Conservation (phyloP, 129 eudicot species). For the Flaveria bidentis region DNA sequence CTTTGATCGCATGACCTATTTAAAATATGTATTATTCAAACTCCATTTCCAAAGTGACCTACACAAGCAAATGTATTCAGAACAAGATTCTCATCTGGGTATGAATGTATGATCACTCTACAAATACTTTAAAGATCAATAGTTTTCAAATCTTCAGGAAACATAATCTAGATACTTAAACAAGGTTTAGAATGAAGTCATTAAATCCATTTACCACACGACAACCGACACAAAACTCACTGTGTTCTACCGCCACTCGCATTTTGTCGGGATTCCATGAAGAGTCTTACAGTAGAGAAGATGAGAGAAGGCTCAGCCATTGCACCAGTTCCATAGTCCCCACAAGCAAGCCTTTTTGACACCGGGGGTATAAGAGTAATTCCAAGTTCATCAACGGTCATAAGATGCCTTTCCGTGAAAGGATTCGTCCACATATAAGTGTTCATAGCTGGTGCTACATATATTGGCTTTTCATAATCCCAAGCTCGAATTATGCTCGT, state of each 20-base stretch:
- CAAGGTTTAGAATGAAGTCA: neutral
- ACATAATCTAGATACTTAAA: slow-evolving; percentile 2
- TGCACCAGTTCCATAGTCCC: slow-evolving; percentile 94
- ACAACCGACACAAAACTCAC: slow-evolving; percentile 2
- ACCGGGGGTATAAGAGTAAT: slow-evolving; percentile 81
- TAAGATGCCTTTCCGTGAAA: slow-evolving; percentile 86
- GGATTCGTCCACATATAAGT: slow-evolving; percentile 92
- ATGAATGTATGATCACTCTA: neutral
- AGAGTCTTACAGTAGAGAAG: slow-evolving; percentile 68
- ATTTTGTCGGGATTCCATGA: slow-evolving; percentile 53
- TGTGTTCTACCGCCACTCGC: slow-evolving; percentile 31
- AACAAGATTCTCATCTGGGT: neutral
- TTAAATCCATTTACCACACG: neutral
- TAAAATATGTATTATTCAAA: no score
- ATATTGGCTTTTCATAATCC: slow-evolving; percentile 84
- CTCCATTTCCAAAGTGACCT: no score
- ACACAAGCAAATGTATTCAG: no score
- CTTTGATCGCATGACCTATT: no score
- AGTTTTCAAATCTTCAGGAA: neutral
- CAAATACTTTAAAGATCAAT: neutral
- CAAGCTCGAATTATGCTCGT: slow-evolving; percentile 90
- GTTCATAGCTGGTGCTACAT: slow-evolving; percentile 95
- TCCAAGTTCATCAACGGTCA: slow-evolving; percentile 75
- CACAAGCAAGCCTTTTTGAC: slow-evolving; percentile 87
- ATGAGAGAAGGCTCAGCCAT: slow-evolving; percentile 97